Percentiles rank a stretch among this genome's conserved stretches.
Conservation (phyloP, 345 rosid genomes). For the Acer saccharum region DNA sequence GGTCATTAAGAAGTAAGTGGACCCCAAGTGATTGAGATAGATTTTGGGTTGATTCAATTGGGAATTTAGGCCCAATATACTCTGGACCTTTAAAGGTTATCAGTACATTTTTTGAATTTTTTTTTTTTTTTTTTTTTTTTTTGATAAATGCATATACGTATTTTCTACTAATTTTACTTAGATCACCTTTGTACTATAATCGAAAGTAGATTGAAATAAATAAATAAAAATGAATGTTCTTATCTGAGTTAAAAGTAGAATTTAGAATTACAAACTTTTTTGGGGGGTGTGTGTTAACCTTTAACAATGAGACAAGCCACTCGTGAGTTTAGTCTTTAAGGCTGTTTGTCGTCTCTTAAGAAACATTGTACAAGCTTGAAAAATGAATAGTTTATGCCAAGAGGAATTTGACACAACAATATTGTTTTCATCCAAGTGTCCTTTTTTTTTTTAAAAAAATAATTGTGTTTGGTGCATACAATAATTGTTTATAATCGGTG, state of each 20-base stretch:
- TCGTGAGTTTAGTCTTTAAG: no score
- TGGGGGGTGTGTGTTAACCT: background rate
- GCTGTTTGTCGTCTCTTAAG: no score
- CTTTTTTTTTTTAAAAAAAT: background rate
- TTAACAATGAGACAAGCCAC: background rate
- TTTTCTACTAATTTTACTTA: no score
- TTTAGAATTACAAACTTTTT: background rate
- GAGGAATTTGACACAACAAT: background rate
- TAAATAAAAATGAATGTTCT: background rate
- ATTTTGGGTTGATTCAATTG: background rate
- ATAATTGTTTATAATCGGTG: background rate
- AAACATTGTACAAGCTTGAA: no score
- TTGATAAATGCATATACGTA: no score
- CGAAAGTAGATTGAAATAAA: background rate
- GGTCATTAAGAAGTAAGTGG: background rate
- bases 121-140: no score
- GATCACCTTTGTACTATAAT: no score
- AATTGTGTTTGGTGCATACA: background rate
- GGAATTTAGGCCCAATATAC: background rate
- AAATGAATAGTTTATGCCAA: background rate
- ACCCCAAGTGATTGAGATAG: background rate
- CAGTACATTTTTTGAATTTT: no score
- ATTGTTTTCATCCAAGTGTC: background rate
- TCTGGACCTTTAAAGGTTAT: no score
- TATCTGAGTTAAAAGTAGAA: background rate